Base-by-base conservation (phyloP, 108 stramenopile species). In the Aurantiochytrium sp. region DNA sequence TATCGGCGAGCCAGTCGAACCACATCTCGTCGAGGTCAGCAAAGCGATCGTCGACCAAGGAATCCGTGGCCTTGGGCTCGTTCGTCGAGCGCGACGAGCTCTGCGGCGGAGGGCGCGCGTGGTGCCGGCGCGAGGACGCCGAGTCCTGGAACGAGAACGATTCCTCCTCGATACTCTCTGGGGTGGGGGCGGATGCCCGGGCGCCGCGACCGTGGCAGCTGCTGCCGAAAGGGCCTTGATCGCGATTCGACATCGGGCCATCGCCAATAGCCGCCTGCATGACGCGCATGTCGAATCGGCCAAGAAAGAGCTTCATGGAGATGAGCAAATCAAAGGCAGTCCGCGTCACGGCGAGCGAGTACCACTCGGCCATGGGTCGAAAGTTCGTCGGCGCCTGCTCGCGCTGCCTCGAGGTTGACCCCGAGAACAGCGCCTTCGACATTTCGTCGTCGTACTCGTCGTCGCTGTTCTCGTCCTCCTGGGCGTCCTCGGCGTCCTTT, bases 1-100 rank as follows among this genome's bases (percentile, higher is more conserved):
- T 91, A 88, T 93, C 94, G 55, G 93, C 91, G 54, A 92, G 88
- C 54, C 92, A 94, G 55, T 94, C 94, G 55, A 94, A 93, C 94
- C 94, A 94, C 68, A 93, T 88, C 21, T 89, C 45, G 27, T 92
- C 85, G 17, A 37, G 27, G 27, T 52, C 41, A 24, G 68, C 65
- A 31, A 50, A 86, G 4, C 36, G 54, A 32, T 87, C 53, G 22
- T 53, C 69, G 73, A 93, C 92, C 4, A 93, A 69, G 39, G 59
- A 69, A 0, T 91, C 91, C 41, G 88, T 90, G 21, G 65, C 50
- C 81, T 69, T 15, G 37, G n/a, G 27, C 39, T 3, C n/a, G 2
- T 21, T 37, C 4, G 36, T 52, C 50, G 50, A 52, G 50, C 50
- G 15, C 17, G 50, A 8, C 50, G 50, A 8, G 50, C 50, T 52